Evolutionary conservation across 2,329 filamentous ascomycete species (phyloP).

Genomic region (Colletotrichum eremochloae): DNA sequence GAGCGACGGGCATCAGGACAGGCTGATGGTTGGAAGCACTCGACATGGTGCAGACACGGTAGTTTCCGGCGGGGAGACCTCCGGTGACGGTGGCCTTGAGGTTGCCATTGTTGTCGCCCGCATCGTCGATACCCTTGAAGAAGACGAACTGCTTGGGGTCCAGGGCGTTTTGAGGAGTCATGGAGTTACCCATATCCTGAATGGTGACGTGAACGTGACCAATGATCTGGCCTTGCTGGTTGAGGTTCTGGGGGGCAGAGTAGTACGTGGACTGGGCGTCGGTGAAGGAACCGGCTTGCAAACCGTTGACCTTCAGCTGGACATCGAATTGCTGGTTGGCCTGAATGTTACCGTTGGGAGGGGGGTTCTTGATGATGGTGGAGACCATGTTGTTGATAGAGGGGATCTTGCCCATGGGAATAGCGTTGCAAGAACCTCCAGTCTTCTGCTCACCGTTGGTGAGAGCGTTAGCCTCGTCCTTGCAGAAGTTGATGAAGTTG

Average conservation of each 20-base stretch:
- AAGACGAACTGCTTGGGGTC: constrained; percentile 69
- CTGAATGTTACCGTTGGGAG: constrained; percentile 62
- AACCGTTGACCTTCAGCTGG: constrained; percentile 65
- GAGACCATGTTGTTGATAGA: constrained; percentile 69
- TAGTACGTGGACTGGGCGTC: constrained; percentile 73
- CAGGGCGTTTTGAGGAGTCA: constrained; percentile 65
- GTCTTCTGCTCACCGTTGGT: constrained; percentile 73
- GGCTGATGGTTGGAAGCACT: constrained; percentile 75
- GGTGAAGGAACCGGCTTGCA: constrained; percentile 71
- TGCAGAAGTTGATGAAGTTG: constrained; percentile 76
- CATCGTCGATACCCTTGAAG: constrained; percentile 77
- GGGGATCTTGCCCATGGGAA: constrained; percentile 73
- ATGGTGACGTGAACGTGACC: constrained; percentile 72
- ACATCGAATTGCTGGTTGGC: constrained; percentile 66
- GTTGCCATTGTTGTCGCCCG: constrained; percentile 67
- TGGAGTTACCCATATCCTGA: constrained; percentile 65
- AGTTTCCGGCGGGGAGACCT: constrained; percentile 73
- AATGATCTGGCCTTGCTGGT: constrained; percentile 63
- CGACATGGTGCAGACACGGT: constrained; percentile 75
- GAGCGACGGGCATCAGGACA: constrained; percentile 75
- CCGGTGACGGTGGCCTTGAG: constrained; percentile 67
- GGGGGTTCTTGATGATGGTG: constrained; percentile 65
- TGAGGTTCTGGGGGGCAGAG: constrained; percentile 68
- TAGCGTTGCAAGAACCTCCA: constrained; percentile 73
- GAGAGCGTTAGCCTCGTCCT: constrained; percentile 58